phyloP scores from a whole-genome alignment of 805 yeast genomes.

The Lipomyces chichibuensis region DNA sequence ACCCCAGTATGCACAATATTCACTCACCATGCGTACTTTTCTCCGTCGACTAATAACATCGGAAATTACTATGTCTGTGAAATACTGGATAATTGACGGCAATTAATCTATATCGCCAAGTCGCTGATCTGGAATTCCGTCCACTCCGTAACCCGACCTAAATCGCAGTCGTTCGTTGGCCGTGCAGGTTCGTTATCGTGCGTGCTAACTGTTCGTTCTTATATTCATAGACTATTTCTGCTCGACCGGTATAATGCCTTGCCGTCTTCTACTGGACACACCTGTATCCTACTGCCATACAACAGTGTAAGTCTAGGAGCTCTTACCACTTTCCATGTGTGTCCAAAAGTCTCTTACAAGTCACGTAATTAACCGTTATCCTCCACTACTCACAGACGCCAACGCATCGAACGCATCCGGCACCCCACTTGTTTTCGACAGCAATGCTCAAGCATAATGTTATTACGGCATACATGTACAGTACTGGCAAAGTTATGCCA shows the following conservation, averaged over 20 bases:
- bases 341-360: too few relatives aligned
- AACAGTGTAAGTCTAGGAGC: too few relatives aligned
- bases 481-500: neutral
- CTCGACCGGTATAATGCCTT: neutral
- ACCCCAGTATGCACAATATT: constrained; percentile 40
- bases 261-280: neutral
- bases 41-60: constrained; percentile 80
- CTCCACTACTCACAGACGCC: too few relatives aligned
- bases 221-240: too few relatives aligned
- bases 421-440: neutral
- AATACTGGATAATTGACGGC: neutral
- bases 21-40: constrained; percentile 70
- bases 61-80: neutral
- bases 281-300: too few relatives aligned
- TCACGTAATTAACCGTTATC: too few relatives aligned
- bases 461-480: constrained; percentile 2
- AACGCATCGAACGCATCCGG: too few relatives aligned
- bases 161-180: neutral
- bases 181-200: neutral
- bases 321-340: too few relatives aligned
- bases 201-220: neutral
- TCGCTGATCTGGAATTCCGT: neutral
- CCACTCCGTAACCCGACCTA: neutral
- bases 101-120: neutral
- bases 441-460: too few relatives aligned